Percentiles rank a stretch among this genome's conserved stretches.
Evolutionary conservation across 2,329 filamentous ascomycete genomes (phyloP).

Genomic region (Monilinia fructigena): DNA sequence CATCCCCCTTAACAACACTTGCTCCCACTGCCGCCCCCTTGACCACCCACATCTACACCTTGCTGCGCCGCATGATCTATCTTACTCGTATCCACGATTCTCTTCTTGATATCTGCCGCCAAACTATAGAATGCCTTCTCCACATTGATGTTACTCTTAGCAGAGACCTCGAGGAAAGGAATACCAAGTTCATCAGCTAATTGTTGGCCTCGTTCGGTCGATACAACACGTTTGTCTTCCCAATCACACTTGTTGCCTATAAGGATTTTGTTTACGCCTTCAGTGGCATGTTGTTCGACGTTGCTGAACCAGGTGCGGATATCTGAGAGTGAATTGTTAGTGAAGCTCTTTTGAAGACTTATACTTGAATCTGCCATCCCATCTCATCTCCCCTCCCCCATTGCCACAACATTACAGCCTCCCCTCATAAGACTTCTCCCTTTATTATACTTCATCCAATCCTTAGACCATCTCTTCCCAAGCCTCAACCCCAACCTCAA

Average conservation of each 20-base stretch:
- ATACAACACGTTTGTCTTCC: constrained; percentile 97
- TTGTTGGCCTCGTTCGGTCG: constrained; percentile 87
- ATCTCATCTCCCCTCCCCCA: neutral
- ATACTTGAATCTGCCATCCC: neutral
- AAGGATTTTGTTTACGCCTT: constrained; percentile 99
- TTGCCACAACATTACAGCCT: neutral
- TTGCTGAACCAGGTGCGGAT: constrained; percentile 99
- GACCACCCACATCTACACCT: constrained; percentile 68
- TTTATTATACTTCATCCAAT: neutral
- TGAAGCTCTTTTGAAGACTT: neutral
- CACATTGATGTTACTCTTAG: constrained; percentile 99
- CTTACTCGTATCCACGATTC: constrained; percentile 88
- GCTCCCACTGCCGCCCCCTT: constrained; percentile 55
- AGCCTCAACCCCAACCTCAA: too few relatives aligned
- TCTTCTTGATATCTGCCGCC: constrained; percentile 96
- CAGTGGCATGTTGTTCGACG: constrained; percentile 97
- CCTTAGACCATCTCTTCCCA: neutral
- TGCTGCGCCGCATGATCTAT: constrained; percentile 59
- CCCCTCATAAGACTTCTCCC: neutral
- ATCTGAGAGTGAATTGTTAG: constrained; percentile 54
- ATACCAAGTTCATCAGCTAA: constrained; percentile 95
- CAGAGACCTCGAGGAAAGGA: constrained; percentile 96
- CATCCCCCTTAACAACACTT: constrained; percentile 70
- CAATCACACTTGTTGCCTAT: constrained; percentile 99
- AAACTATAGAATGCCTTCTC: constrained; percentile 97